Percentiles rank a stretch among this genome's conserved stretches.
Conservation (phyloP, 805 yeast genomes). For the Brettanomyces sp. region DNA sequence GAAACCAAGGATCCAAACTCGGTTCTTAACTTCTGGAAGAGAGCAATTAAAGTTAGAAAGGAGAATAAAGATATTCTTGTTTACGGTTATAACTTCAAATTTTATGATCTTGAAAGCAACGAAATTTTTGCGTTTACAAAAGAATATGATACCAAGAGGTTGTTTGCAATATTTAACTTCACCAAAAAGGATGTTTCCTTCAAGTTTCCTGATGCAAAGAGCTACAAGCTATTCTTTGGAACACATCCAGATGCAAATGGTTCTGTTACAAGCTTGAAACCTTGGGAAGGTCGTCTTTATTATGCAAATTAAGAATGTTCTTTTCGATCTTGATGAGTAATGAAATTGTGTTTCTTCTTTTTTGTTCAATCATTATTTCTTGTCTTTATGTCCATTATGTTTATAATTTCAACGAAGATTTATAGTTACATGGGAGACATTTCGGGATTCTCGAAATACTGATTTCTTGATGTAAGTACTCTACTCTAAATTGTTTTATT, state of each 20-base stretch:
- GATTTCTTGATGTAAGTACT: too few relatives aligned
- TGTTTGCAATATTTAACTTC: not conserved
- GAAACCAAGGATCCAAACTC: constrained; percentile 39
- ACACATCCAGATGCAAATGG: not conserved
- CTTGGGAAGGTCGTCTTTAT: not conserved
- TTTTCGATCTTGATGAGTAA: too few relatives aligned
- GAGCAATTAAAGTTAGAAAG: constrained; percentile 35
- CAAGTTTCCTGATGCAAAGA: not conserved
- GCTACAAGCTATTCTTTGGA: not conserved
- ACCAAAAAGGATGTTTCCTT: not conserved
- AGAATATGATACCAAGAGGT: not conserved
- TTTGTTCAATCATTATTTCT: too few relatives aligned
- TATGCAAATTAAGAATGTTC: not conserved
- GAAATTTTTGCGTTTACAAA: not conserved
- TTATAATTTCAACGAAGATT: too few relatives aligned
- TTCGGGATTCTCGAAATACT: too few relatives aligned
- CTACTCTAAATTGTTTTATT: too few relatives aligned
- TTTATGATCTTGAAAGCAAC: not conserved
- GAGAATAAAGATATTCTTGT: constrained; percentile 32
- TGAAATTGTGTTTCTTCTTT: too few relatives aligned
- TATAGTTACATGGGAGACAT: too few relatives aligned
- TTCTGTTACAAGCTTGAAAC: not conserved
- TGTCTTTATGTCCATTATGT: too few relatives aligned
- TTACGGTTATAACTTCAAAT: constrained; percentile 26
- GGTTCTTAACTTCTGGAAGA: constrained; percentile 35